A percentile compares a stretch with the other conserved stretches of the same genome.
These are phyloP conservation scores for Camelina sativa DNA, from an alignment of 345 rosid species.

Conservation along the genomic window DNA sequence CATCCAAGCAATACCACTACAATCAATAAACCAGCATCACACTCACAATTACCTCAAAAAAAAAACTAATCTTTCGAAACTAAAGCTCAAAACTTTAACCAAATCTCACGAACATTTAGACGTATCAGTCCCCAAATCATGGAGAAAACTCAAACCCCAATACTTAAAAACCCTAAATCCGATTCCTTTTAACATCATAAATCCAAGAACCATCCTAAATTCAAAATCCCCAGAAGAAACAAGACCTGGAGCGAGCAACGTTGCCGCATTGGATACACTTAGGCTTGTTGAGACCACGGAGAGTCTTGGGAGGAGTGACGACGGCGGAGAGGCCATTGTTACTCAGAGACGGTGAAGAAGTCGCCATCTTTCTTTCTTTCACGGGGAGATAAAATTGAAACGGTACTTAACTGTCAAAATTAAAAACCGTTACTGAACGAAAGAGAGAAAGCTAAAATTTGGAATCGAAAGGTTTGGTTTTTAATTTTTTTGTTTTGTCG, in stretches of 20 bases:
- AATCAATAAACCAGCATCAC: neutral
- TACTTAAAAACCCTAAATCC: constrained; percentile 12
- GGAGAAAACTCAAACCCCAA: neutral
- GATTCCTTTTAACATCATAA: neutral
- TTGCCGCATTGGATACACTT: constrained; percentile 97
- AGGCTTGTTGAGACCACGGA: constrained; percentile 96
- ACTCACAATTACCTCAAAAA: neutral
- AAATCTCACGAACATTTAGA: neutral
- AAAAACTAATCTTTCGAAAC: neutral
- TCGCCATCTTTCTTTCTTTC: constrained; percentile 51
- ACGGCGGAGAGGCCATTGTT: constrained; percentile 42
- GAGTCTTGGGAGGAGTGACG: constrained; percentile 67
- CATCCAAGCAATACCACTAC: constrained; percentile 22
- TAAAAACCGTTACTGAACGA: constrained; percentile 27
- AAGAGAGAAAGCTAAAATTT: constrained; percentile 15
- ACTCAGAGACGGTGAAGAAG: constrained; percentile 59
- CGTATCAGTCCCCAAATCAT: neutral
- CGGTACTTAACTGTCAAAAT: constrained; percentile 28
- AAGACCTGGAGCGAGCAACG: constrained; percentile 92
- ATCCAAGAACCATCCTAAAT: constrained; percentile 3
- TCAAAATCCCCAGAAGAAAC: constrained; percentile 17
- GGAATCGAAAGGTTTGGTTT: constrained; percentile 29
- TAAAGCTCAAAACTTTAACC: constrained; percentile 19
- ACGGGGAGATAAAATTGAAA: constrained; percentile 4
- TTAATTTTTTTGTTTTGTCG: neutral